A percentile compares a stretch with the other conserved stretches of the same genome.
Evolutionary conservation across 257 asterid genomes (phyloP).

Genomic region (Solanum medicagineum): DNA sequence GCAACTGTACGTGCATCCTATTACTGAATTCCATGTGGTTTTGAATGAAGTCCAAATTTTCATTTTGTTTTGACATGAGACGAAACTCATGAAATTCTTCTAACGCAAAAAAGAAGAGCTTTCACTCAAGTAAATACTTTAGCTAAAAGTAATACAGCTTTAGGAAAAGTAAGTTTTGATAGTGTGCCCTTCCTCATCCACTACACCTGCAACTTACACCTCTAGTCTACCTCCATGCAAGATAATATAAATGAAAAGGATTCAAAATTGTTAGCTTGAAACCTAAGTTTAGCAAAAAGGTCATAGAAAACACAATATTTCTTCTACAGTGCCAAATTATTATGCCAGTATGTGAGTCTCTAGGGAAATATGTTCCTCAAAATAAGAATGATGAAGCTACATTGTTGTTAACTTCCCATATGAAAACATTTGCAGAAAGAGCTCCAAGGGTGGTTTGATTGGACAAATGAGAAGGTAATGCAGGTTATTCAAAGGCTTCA

Average conservation of each 20-base stretch:
- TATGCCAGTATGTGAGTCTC: slow-evolving; percentile 36
- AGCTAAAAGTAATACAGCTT: too few relatives aligned
- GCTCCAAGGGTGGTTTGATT: slow-evolving; percentile 42
- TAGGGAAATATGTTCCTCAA: slow-evolving; percentile 27
- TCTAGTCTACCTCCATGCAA: too few relatives aligned
- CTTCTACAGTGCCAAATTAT: slow-evolving; percentile 19
- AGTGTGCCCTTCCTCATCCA: too few relatives aligned
- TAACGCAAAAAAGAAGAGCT: too few relatives aligned
- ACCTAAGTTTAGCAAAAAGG: not conserved
- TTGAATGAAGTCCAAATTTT: not conserved
- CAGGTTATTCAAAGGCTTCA: too few relatives aligned
- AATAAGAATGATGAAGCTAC: slow-evolving; percentile 43
- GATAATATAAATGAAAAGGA: too few relatives aligned
- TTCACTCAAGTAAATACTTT: too few relatives aligned
- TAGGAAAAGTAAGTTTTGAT: too few relatives aligned
- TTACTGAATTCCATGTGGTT: not conserved
- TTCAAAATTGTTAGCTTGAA: too few relatives aligned
- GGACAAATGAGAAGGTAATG: slow-evolving; percentile 50
- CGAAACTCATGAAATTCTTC: too few relatives aligned
- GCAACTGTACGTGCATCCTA: slow-evolving; percentile 11
- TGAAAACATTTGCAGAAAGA: slow-evolving; percentile 31
- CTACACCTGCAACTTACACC: too few relatives aligned
- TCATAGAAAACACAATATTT: not conserved
- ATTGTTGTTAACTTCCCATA: slow-evolving; percentile 22
- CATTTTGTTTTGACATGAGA: too few relatives aligned